phyloP scores from a whole-genome alignment of 2,329 filamentous ascomycete genomes.

The Exophiala spinifera region DNA sequence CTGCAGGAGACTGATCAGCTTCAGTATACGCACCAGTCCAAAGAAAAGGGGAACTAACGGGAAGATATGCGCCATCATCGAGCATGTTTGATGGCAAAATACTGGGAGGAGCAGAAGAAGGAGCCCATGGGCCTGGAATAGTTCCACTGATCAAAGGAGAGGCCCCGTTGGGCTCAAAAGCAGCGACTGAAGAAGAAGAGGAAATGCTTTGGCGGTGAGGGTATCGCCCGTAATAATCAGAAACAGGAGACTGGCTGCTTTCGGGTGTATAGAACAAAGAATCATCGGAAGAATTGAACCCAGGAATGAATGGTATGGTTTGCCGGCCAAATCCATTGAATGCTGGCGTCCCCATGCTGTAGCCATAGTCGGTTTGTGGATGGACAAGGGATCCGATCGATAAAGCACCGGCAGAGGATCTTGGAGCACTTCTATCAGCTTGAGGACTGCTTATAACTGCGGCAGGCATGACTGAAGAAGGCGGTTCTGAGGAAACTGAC shows the following conservation, averaged over 20 bases:
- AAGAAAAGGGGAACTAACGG: slow-evolving; percentile 28
- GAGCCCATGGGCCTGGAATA: slow-evolving; percentile 25
- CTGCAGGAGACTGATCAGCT: slow-evolving; percentile 33
- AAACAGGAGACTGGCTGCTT: slow-evolving; percentile 29
- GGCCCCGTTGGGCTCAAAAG: slow-evolving; percentile 23
- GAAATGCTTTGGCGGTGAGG: slow-evolving; percentile 29
- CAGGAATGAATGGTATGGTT: slow-evolving; percentile 22
- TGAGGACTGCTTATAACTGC: slow-evolving; percentile 25
- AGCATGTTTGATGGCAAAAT: slow-evolving; percentile 27
- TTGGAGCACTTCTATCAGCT: slow-evolving; percentile 22
- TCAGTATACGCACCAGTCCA: slow-evolving; percentile 28
- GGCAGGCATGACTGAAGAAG: slow-evolving; percentile 25
- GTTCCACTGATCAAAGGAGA: slow-evolving; percentile 27
- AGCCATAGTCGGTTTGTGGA: slow-evolving; percentile 25
- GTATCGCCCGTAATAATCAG: slow-evolving; percentile 27
- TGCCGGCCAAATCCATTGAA: slow-evolving; percentile 20
- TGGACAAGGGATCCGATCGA: slow-evolving; percentile 30
- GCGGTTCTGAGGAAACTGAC: slow-evolving; percentile 21
- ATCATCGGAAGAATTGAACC: slow-evolving; percentile 27
- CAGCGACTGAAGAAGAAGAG: slow-evolving; percentile 29
- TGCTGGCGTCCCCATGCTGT: slow-evolving; percentile 23
- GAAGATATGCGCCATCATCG: slow-evolving; percentile 27
- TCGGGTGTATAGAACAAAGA: slow-evolving; percentile 29
- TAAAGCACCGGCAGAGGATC: slow-evolving; percentile 25
- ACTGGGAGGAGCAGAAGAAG: slow-evolving; percentile 26